Evolutionary conservation across 371 early-diverging fungal genomes (phyloP), one percentile per base, ranked within the genome.

Genomic region (Mucor saturninus): DNA sequence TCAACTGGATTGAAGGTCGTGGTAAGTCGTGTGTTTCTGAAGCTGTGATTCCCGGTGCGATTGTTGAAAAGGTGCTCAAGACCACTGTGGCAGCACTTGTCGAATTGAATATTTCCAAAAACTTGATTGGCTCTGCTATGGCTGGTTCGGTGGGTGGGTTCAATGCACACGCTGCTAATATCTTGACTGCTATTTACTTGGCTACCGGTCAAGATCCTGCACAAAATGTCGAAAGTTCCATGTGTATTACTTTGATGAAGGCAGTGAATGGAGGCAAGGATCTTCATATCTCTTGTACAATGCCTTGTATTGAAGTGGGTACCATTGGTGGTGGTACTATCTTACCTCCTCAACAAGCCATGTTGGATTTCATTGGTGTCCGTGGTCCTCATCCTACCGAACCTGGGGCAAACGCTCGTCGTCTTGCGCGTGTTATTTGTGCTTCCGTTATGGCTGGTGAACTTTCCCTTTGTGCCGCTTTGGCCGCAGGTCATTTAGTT

Each of bases 171-270:
- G 96, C 97, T 5, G 94, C 97, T 65, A 98, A 97, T 65, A 95
- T 94, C 54, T 73, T 98, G 61, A 95, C 97, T 0, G 96, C 96
- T 31, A 80, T 97, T 9, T 98, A 88, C 73, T 54, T 98, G 21
- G 98, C 98, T 2, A 94, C 96, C 9, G 98, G 98, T 35, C 98
- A 98, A 77, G 98, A 98, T 70, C 96, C 97, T 7, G 98, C 96
- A 11, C 98, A 98, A 73, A 95, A 95, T 65, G 95, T 98, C 29
- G 98, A 97, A 73, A 89, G 91, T 43, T 93, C 93, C 13, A 91
- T 90, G 62, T 98, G 98, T 77, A 93, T 97, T 54, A 94, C 97
- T 0, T 68, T 95, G 66, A 98, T 98, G 98, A 92, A 95, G 73
- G 87, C 91, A 32, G 77, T 91, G 43, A 90, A 93, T 65, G 79